Percentiles rank a stretch among this genome's conserved stretches.
Conservation (phyloP, 2,329 filamentous ascomycete genomes). For the Paecilomyces fulvus region DNA sequence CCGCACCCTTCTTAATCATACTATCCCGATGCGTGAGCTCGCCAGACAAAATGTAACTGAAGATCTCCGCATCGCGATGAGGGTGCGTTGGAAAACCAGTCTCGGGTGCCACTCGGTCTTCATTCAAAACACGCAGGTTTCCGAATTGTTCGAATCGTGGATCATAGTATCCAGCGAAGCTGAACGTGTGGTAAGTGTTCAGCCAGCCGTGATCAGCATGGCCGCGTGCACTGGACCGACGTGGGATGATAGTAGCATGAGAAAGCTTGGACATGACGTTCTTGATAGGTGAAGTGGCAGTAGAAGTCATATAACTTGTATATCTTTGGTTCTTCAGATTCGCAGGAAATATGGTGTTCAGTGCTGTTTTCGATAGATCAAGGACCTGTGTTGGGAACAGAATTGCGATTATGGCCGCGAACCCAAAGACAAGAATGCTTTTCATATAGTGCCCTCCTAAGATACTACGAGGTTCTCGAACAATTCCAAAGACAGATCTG, state of each 20-base stretch:
- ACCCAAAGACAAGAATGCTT: neutral
- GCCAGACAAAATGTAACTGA: constrained; percentile 75
- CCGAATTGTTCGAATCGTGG: constrained; percentile 62
- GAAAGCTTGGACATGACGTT: constrained; percentile 54
- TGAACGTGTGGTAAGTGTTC: constrained; percentile 79
- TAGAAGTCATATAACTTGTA: neutral
- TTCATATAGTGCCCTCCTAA: neutral
- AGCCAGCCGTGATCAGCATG: constrained; percentile 81
- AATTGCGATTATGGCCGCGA: neutral
- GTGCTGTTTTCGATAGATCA: neutral
- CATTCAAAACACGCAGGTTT: constrained; percentile 74
- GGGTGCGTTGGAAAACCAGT: constrained; percentile 77
- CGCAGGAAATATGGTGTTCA: neutral
- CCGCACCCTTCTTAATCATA: constrained; percentile 64
- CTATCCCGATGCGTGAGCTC: constrained; percentile 82
- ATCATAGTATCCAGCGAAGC: constrained; percentile 65
- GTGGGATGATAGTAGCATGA: constrained; percentile 64
- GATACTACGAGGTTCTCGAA: neutral
- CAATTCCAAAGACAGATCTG: neutral
- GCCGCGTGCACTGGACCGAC: constrained; percentile 63
- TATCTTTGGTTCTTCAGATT: neutral
- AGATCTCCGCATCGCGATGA: constrained; percentile 83
- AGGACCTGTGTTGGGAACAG: neutral
- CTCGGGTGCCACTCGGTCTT: constrained; percentile 68
- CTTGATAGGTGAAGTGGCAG: constrained; percentile 9